These are phyloP conservation scores for Trichoderma atroviride DNA, from an alignment of 2,329 filamentous ascomycete genomes.

Conservation along the genomic window DNA sequence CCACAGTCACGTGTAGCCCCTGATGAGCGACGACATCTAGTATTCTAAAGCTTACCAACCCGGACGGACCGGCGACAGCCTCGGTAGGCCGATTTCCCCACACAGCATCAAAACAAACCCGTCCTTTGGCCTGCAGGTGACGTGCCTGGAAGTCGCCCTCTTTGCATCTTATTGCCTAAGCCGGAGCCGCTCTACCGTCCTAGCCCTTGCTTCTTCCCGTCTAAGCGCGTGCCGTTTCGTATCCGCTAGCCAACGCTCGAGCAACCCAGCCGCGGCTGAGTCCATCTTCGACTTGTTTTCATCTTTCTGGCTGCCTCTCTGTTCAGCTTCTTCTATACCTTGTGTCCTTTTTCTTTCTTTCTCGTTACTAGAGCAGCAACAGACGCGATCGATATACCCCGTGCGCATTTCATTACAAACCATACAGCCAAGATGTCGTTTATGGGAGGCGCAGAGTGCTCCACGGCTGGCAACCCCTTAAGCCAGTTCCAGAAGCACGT, in stretches of 20 bases:
- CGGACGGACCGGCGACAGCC: constrained; percentile 27
- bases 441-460: constrained; percentile 93
- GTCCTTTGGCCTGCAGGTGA: constrained; percentile 22
- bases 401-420: constrained; percentile 12
- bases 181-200: constrained; percentile 5
- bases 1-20: constrained; percentile 42
- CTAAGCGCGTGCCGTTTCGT: constrained; percentile 7
- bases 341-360: background rate
- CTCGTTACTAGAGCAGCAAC: background rate
- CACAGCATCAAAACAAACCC: constrained; percentile 8
- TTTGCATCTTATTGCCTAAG: constrained; percentile 10
- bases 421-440: constrained; percentile 74
- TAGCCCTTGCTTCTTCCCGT: constrained; percentile 7
- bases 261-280: constrained; percentile 18
- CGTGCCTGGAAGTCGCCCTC: constrained; percentile 16
- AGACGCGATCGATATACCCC: constrained; percentile 13
- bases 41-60: constrained; percentile 17
- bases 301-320: background rate
- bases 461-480: constrained; percentile 91
- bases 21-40: background rate
- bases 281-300: constrained; percentile 1
- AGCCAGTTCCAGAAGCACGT: constrained; percentile 98
- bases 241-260: background rate
- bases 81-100: constrained; percentile 27
- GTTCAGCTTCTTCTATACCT: background rate